These are phyloP conservation scores for Trametes elegans DNA, from an alignment of 768 basidiomycete species.

Conservation along the genomic window DNA sequence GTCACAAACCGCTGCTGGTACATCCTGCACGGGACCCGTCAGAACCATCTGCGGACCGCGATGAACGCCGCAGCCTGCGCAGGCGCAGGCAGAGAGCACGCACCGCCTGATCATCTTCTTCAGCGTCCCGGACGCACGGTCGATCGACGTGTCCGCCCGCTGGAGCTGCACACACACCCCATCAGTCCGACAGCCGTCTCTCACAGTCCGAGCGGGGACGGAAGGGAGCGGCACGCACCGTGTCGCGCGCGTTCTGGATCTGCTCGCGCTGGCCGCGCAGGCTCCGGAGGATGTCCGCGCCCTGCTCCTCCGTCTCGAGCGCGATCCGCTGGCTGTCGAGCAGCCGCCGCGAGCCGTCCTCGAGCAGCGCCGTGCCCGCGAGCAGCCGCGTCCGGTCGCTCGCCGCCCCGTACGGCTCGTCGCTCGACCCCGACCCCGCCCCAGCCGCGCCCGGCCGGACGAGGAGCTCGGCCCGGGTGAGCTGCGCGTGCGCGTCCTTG, in stretches of 20 bases:
- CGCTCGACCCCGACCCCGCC: slow-evolving; percentile 47
- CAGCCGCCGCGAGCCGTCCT: slow-evolving; percentile 81
- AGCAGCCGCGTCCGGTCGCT: slow-evolving; percentile 81
- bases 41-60: slow-evolving; percentile 26
- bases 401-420: slow-evolving; percentile 74
- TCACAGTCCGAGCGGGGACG: neutral
- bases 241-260: slow-evolving; percentile 90
- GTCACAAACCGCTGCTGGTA: slow-evolving; percentile 94
- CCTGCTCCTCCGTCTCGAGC: slow-evolving; percentile 94
- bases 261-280: slow-evolving; percentile 88
- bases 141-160: slow-evolving; percentile 85
- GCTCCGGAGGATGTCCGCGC: slow-evolving; percentile 87
- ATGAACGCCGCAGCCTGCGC: slow-evolving; percentile 10
- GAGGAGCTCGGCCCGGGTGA: slow-evolving; percentile 78
- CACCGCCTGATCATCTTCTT: slow-evolving; percentile 96
- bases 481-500: slow-evolving; percentile 67
- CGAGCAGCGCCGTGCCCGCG: slow-evolving; percentile 71
- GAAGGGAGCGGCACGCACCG: slow-evolving; percentile 49
- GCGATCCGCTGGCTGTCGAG: slow-evolving; percentile 92
- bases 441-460: slow-evolving; percentile 38
- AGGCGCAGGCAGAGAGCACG: slow-evolving; percentile 32
- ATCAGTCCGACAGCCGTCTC: neutral
- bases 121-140: slow-evolving; percentile 86
- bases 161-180: slow-evolving; percentile 59
- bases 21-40: slow-evolving; percentile 60